Base-by-base conservation (phyloP, 352 stramenopile genomes). In the Phytophthora citrophthora region DNA sequence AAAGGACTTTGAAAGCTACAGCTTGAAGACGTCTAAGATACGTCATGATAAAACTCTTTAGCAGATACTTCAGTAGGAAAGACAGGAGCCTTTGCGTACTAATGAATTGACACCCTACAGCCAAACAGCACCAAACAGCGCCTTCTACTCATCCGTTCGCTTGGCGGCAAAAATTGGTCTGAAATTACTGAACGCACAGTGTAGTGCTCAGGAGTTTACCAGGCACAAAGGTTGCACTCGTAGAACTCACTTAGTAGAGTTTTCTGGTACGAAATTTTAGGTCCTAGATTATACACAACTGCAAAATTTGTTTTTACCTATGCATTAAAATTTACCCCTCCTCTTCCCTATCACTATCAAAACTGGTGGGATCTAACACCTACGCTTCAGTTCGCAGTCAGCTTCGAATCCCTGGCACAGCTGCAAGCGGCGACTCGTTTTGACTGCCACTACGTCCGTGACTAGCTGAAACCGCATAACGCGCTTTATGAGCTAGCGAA, bases 321-420 rank as follows among this genome's bases (percentile, higher is more conserved):
- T 51, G 39, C 39, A 43, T 52, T 60, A 26, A 52, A n/a, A 26
- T 60, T 51, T 54, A 60, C 1, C 52, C 26, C 24, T 27, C 15
- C 16, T 39, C 16, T 34, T 24, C 51, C 9, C 20, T 32, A 50
- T 64, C 45, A 52, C 27, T 9, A 53, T 12, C 24, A 50, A 53
- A 41, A 39, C 5, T 27, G 26, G 20, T 29, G 45, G 27, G 27
- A 32, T 11, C 16, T 13, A 5, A 16, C 34, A 7, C 52, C 55
- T 39, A 26, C n/a, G 24, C 8, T 61, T 27, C n/a, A 41, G 26
- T 54, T 31, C 31, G 20, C 20, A 48, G 3, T 66, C 45, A 62
- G 48, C 55, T 70, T 65, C 34, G 16, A 59, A 57, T 31, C n/a
- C 53, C 34, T 6, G 48, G 15, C n/a, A 61, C 54, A 48, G 55